Percentiles rank a stretch among this genome's conserved stretches.
Evolutionary conservation across 805 yeast genomes (phyloP).

Genomic region (Saccharomycopsis fodiens): DNA sequence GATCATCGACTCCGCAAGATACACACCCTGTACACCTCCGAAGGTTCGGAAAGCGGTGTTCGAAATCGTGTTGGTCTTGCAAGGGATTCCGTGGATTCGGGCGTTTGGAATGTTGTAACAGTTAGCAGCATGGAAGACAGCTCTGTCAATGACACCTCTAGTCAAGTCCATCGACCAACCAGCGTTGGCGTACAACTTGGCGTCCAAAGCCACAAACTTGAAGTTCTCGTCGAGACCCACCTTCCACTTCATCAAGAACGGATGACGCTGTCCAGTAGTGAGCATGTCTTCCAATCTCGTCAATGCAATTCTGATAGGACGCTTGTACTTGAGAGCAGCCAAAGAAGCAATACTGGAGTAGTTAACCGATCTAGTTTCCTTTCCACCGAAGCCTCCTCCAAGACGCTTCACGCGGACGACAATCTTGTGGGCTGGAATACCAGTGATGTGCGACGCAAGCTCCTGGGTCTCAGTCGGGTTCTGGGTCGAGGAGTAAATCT

Average conservation of each 20-base stretch:
- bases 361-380: conserved; percentile 36
- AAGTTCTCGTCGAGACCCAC: conserved; percentile 35
- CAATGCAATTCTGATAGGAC: conserved; percentile 36
- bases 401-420: conserved; percentile 36
- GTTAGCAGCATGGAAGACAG: conserved; percentile 37
- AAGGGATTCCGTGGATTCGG: conserved; percentile 31
- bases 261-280: conserved; percentile 40
- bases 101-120: conserved; percentile 38
- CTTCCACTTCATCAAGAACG: conserved; percentile 36
- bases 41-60: conserved; percentile 44
- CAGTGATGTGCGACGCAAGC: conserved; percentile 35
- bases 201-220: conserved; percentile 34
- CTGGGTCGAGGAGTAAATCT: conserved; percentile 36
- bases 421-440: conserved; percentile 35
- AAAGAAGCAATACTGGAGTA: conserved; percentile 33
- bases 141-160: conserved; percentile 42
- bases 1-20: conserved; percentile 34
- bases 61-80: conserved; percentile 39
- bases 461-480: conserved; percentile 39
- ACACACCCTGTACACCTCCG: conserved; percentile 46
- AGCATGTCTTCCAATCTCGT: conserved; percentile 39
- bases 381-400: conserved; percentile 47
- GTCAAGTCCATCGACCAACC: conserved; percentile 44
- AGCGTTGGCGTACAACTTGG: conserved; percentile 36
- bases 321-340: conserved; percentile 35